These are phyloP conservation scores for Xylaria sp. DNA, from an alignment of 2,329 filamentous ascomycete genomes.

Conservation along the genomic window DNA sequence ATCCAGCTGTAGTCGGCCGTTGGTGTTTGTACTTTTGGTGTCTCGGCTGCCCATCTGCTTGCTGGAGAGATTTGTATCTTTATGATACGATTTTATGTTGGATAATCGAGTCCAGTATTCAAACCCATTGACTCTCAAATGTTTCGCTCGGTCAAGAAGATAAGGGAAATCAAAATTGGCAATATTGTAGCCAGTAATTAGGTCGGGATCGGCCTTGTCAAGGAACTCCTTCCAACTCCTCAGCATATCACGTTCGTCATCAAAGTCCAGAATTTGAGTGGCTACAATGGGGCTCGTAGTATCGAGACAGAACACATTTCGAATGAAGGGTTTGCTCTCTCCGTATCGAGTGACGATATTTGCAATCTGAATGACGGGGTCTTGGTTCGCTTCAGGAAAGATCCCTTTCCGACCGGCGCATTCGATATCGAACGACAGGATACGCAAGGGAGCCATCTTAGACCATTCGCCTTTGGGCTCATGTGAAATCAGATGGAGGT, in stretches of 20 bases:
- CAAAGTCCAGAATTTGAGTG: conserved; percentile 87
- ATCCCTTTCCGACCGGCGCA: conserved; percentile 97
- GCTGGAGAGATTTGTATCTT: conserved; percentile 88
- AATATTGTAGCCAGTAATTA: conserved; percentile 99
- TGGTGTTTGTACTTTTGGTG: conserved; percentile 93
- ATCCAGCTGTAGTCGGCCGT: conserved; percentile 91
- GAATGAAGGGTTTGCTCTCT: conserved; percentile 93
- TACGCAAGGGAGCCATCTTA: conserved; percentile 94
- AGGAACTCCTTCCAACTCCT: conserved; percentile 91
- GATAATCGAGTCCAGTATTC: conserved; percentile 88
- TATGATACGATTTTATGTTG: conserved; percentile 74
- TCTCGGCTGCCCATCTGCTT: conserved; percentile 99
- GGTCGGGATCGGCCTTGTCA: conserved; percentile 89
- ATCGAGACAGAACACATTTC: conserved; percentile 96
- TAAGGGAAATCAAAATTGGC: conserved; percentile 99
- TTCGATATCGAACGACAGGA: conserved; percentile 98
- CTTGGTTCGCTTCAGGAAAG: conserved; percentile 90
- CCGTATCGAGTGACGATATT: conserved; percentile 95
- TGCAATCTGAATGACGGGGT: conserved; percentile 97
- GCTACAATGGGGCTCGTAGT: conserved; percentile 94
- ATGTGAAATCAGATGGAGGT: conserved; percentile 85
- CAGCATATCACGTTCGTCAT: conserved; percentile 88
- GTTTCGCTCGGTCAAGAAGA: conserved; percentile 84
- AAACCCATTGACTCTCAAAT: conserved; percentile 82
- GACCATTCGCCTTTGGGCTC: conserved; percentile 93